Conservation (phyloP, 139 green algal species). For the Marvania coccoides region DNA sequence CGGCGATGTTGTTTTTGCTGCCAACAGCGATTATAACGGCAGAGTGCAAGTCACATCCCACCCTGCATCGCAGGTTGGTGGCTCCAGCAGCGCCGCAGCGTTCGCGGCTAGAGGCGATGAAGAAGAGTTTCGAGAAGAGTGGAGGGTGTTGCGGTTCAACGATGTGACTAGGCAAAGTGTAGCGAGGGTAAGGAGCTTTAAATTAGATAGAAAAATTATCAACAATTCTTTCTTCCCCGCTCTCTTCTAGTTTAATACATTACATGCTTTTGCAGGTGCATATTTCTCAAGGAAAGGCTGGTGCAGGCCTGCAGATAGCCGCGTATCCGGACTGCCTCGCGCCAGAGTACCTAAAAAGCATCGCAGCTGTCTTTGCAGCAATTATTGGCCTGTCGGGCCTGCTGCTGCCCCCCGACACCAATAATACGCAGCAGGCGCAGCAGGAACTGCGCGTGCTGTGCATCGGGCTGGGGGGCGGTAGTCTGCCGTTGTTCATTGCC, state of each 20-base stretch:
- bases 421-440: neutral
- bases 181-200: slow-evolving; percentile 25
- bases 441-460: slow-evolving; percentile 24
- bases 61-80: neutral
- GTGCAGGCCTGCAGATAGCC: too few relatives aligned
- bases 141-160: slow-evolving; percentile 58
- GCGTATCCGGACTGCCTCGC: slow-evolving; percentile 39
- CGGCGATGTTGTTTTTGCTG: slow-evolving; percentile 27
- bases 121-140: slow-evolving; percentile 22
- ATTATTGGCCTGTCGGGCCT: slow-evolving; percentile 4
- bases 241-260: too few relatives aligned
- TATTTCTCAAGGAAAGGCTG: too few relatives aligned
- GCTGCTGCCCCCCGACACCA: neutral
- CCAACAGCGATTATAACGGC: slow-evolving; percentile 29
- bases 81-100: neutral
- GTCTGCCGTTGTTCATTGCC: slow-evolving; percentile 44
- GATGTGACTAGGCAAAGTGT: slow-evolving; percentile 47
- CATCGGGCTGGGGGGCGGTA: slow-evolving; percentile 52
- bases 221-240: too few relatives aligned
- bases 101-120: neutral
- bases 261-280: too few relatives aligned
- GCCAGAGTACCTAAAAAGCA: slow-evolving; percentile 48
- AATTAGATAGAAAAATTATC: too few relatives aligned
- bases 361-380: slow-evolving; percentile 28
- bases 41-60: slow-evolving; percentile 38